Percentiles rank a stretch among this genome's conserved stretches.
These are phyloP conservation scores for Metschnikowia chrysomelidarum DNA, from an alignment of 805 yeast genomes.

Conservation along the genomic window DNA sequence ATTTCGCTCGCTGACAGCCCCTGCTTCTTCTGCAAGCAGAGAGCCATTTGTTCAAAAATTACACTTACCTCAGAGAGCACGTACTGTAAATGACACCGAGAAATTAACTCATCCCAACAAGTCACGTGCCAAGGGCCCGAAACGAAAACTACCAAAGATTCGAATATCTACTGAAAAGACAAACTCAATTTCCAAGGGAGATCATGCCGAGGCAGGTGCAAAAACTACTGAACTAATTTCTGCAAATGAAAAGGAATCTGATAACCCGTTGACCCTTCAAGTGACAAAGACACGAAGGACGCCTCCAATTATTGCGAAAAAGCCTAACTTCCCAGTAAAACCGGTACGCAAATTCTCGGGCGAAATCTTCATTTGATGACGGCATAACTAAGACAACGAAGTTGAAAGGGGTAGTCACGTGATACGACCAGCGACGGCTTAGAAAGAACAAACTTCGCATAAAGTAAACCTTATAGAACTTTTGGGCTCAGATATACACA, in stretches of 20 bases:
- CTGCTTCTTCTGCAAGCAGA: constrained; percentile 7
- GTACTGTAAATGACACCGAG: constrained; percentile 8
- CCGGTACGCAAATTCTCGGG: constrained; percentile 27
- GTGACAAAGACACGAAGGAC: no score
- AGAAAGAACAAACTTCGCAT: no score
- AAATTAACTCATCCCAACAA: constrained; percentile 47
- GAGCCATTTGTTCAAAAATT: not conserved
- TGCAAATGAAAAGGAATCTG: no score
- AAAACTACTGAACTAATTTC: no score
- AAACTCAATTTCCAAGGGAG: no score
- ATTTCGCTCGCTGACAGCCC: constrained; percentile 30
- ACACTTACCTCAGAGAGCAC: constrained; percentile 11
- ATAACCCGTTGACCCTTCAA: no score
- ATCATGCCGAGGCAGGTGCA: no score
- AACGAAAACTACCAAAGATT: constrained; percentile 48
- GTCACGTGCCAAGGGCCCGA: constrained; percentile 50
- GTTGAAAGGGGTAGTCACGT: no score
- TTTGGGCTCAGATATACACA: no score
- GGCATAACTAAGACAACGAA: not conserved
- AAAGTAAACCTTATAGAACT: no score
- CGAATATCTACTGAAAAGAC: no score
- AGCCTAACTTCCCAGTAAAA: constrained; percentile 13
- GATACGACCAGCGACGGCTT: no score
- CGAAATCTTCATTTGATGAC: constrained; percentile 27
- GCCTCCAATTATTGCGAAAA: constrained; percentile 19